Percentiles rank a stretch among this genome's conserved stretches.
Conservation (phyloP, 2,329 filamentous ascomycete species). For the Dothiorella sarmentorum region DNA sequence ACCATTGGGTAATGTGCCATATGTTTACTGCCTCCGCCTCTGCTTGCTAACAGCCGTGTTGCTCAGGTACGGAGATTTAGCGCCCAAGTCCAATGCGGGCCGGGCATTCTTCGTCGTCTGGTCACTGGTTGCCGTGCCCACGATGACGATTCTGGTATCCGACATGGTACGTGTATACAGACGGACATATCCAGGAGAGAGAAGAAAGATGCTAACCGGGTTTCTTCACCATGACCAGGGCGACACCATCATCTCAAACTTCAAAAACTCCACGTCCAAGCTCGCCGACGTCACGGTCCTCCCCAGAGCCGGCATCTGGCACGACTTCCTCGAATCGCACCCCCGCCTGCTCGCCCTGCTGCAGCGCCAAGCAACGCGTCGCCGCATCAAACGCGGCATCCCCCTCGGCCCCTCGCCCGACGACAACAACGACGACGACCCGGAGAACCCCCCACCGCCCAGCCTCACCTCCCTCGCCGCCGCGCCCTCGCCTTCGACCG, state of each 20-base stretch:
- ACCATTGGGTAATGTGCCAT: constrained; percentile 82
- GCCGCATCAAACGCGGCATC: constrained; percentile 34
- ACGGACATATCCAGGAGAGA: no score
- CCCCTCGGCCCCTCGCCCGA: constrained; percentile 20
- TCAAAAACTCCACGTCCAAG: constrained; percentile 59
- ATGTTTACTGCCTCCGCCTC: no score
- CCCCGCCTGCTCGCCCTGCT: constrained; percentile 41
- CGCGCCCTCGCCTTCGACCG: constrained; percentile 26
- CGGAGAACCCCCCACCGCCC: no score
- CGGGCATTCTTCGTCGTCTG: constrained; percentile 91
- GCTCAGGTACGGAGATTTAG: constrained; percentile 78
- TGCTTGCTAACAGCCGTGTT: no score
- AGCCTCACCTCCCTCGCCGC: constrained; percentile 36
- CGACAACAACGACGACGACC: neutral
- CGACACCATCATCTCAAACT: constrained; percentile 70
- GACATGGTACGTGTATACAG: constrained; percentile 20
- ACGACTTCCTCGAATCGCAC: constrained; percentile 47
- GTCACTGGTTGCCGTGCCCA: constrained; percentile 80
- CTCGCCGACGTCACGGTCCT: constrained; percentile 65
- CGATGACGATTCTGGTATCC: constrained; percentile 70
- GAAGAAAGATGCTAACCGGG: neutral
- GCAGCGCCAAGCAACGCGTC: constrained; percentile 35
- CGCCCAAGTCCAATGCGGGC: constrained; percentile 72
- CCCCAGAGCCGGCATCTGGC: constrained; percentile 58
- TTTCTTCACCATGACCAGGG: constrained; percentile 52